phyloP scores from a whole-genome alignment of 2,329 filamentous ascomycete species.

The Colletotrichum phormii region DNA sequence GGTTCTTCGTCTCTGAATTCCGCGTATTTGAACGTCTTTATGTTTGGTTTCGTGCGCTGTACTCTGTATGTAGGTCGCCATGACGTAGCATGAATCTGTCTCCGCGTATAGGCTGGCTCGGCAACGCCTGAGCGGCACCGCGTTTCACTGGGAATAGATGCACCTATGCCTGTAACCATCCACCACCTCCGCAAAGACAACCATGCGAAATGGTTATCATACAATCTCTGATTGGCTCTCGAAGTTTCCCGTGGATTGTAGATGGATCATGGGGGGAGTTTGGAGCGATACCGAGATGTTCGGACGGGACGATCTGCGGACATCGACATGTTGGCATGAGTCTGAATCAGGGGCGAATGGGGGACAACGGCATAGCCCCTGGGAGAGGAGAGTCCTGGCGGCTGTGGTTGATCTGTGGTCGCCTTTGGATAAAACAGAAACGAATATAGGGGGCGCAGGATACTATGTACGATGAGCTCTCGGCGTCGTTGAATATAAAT shows the following conservation, averaged over 20 bases:
- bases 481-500: slow-evolving; percentile 15
- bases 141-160: slow-evolving; percentile 21
- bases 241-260: background rate
- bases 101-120: slow-evolving; percentile 18
- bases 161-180: slow-evolving; percentile 2
- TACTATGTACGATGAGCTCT: background rate
- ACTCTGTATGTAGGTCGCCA: background rate
- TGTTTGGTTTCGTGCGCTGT: background rate
- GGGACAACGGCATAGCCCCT: background rate
- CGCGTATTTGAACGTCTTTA: slow-evolving; percentile 6
- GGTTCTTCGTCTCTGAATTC: background rate
- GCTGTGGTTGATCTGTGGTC: background rate
- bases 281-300: slow-evolving; percentile 13
- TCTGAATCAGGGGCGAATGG: background rate
- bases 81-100: slow-evolving; percentile 13
- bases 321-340: background rate
- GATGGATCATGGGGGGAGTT: background rate
- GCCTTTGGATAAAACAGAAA: background rate
- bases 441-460: background rate
- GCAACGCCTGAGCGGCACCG: background rate
- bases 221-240: slow-evolving; percentile 3
- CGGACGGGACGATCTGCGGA: slow-evolving; percentile 12
- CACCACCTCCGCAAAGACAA: slow-evolving; percentile 10
- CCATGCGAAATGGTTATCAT: slow-evolving; percentile 13
- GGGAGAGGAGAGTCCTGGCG: background rate